Conservation (phyloP, 1,139 yeast species). For the Saccharomyces hybrid region DNA sequence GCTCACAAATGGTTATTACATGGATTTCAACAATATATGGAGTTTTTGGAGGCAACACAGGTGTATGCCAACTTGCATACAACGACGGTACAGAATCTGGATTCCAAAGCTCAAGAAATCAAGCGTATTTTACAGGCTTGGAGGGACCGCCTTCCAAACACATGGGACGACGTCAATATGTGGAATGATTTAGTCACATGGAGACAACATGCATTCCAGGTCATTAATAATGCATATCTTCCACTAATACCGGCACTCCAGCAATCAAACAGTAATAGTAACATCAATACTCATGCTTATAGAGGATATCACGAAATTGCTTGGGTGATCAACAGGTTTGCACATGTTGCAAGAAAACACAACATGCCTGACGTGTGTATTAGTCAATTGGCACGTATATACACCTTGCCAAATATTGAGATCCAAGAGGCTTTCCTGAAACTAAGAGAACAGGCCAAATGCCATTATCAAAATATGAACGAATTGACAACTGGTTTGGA, state of each 20-base stretch:
- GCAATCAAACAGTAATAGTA: constrained; percentile 59
- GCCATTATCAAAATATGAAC: constrained; percentile 82
- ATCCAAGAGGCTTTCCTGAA: constrained; percentile 96
- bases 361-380: constrained; percentile 96
- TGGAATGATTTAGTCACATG: constrained; percentile 98
- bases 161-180: constrained; percentile 94
- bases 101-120: constrained; percentile 85
- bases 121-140: constrained; percentile 93
- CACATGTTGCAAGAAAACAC: constrained; percentile 96
- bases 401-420: constrained; percentile 93
- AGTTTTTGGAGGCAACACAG: constrained; percentile 95
- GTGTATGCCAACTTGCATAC: constrained; percentile 83
- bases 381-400: constrained; percentile 84
- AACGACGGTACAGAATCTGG: constrained; percentile 87
- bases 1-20: constrained; percentile 90
- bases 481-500: constrained; percentile 92
- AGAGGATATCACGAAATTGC: constrained; percentile 98
- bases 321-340: constrained; percentile 97
- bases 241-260: constrained; percentile 86
- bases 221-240: constrained; percentile 88
- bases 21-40: constrained; percentile 95
- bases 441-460: constrained; percentile 92
- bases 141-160: constrained; percentile 93
- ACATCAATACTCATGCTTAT: constrained; percentile 86
- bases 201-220: constrained; percentile 97